Evolutionary conservation across 2,329 filamentous ascomycete genomes (phyloP).

Genomic region (Pseudogymnoascus sp.): DNA sequence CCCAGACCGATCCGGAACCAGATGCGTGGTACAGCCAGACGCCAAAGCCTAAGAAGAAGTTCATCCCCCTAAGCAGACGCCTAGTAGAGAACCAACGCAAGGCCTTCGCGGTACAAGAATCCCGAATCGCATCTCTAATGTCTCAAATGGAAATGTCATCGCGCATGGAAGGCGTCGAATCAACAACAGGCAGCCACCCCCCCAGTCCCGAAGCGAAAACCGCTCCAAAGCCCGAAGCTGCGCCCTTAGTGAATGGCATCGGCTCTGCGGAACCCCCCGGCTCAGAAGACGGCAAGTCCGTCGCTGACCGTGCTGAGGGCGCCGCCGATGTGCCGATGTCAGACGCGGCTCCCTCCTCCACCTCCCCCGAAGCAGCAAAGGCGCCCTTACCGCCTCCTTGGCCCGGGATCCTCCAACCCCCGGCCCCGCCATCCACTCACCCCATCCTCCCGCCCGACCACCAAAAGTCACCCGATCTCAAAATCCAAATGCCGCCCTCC

Average conservation of each 20-base stretch:
- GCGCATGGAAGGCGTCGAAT: conserved; percentile 7
- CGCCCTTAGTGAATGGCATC: neutral
- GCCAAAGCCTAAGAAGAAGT: conserved; percentile 17
- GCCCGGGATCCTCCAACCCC: conserved; percentile 14
- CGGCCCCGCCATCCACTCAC: neutral
- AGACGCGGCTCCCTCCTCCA: conserved; percentile 21
- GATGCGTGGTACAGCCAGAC: conserved; percentile 25
- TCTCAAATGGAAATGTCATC: conserved; percentile 12
- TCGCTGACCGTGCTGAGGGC: conserved; percentile 2
- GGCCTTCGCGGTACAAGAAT: conserved; percentile 16
- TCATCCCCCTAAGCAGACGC: conserved; percentile 23
- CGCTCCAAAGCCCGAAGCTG: conserved; percentile 12
- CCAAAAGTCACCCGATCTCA: conserved; percentile 21
- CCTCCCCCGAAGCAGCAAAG: conserved; percentile 20
- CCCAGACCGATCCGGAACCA: conserved; percentile 25
- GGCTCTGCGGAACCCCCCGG: neutral
- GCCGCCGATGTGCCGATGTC: conserved; percentile 20
- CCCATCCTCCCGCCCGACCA: conserved; percentile 3
- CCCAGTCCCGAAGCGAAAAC: conserved; percentile 11
- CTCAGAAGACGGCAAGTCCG: conserved; percentile 2
- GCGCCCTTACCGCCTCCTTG: conserved; percentile 24
- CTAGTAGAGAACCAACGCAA: conserved; percentile 25
- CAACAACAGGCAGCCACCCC: conserved; percentile 10
- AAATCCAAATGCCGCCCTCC: conserved; percentile 46
- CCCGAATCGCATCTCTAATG: neutral